Evolutionary conservation across 257 asterid species (phyloP), one percentile per base, ranked within the genome.

Genomic region (Lantana camara): DNA sequence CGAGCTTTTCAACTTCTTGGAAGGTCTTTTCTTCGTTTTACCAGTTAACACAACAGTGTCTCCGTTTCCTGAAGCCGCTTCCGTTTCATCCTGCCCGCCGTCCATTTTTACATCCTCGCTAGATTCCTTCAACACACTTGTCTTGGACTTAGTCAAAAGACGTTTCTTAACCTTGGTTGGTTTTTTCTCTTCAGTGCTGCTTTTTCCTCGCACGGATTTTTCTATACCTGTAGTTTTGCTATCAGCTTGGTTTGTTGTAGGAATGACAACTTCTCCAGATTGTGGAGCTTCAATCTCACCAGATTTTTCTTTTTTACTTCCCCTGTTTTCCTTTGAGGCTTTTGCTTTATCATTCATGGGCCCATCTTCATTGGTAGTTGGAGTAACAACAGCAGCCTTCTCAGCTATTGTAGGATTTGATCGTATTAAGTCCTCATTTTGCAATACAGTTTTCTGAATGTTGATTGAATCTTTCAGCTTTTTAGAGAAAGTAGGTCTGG

Each of bases 391-490:
- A 24, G 12, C 69, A 67, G 30, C 63, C 48, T 69, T 78, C 75
- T 64, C 83, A 63, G 72, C 20, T 19, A 55, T 53, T 60, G 55
- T 42, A 58, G 56, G 64, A 61, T 58, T 51, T 54, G 75, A 57
- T 63, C 50, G 68, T 42, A 22, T 50, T 34, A 48, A 27, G 45
- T 47, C 13, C 60, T 66, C 79, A 64, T 57, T 63, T 67, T 44
- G 57, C 17, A 48, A 49, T 13, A 38, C 71, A 8, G 71, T 62
- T 69, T 79, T 75, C 50, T 68, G 75, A 64, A 71, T 73, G 66
- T 68, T 60, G 32, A 71, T 47, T 11, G 83, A 57, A 41, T 86
- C 91, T 75, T 84, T 83, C 47, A 56, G 70, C 68, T 78, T 77
- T 38, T 54, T 30, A 9, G 69, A 55, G 29, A 66, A 24, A 44